Percentiles rank a stretch among this genome's conserved stretches.
Conservation (phyloP, 352 stramenopile species). For the Blastocystis sp. region DNA sequence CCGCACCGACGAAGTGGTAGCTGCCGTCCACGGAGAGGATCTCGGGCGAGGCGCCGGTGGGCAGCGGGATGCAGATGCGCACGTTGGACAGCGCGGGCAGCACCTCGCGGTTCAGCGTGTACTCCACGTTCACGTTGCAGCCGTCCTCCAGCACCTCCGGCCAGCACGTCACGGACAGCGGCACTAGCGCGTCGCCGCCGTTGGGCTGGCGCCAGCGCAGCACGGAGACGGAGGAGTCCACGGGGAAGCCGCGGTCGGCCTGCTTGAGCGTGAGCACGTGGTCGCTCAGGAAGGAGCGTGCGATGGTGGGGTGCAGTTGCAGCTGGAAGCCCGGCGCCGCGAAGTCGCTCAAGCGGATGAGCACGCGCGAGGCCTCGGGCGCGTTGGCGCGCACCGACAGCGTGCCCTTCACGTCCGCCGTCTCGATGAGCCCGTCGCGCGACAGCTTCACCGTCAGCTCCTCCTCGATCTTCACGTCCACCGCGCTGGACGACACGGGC, state of each 20-base stretch:
- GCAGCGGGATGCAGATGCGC: slow-evolving; percentile 59
- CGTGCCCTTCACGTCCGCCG: slow-evolving; percentile 55
- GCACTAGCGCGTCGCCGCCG: slow-evolving; percentile 9
- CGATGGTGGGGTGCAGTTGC: slow-evolving; percentile 46
- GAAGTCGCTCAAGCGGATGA: slow-evolving; percentile 8
- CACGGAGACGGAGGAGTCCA: slow-evolving; percentile 46
- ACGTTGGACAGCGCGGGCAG: not conserved
- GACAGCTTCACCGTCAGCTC: slow-evolving; percentile 52
- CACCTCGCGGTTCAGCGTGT: slow-evolving; percentile 38
- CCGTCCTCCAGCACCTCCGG: slow-evolving; percentile 18
- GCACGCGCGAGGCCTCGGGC: slow-evolving; percentile 1
- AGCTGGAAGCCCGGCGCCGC: slow-evolving; percentile 2
- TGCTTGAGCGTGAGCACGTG: slow-evolving; percentile 50
- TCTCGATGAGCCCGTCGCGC: slow-evolving; percentile 56
- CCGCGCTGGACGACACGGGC: not conserved
- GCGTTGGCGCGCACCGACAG: slow-evolving; percentile 27
- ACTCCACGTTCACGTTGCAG: slow-evolving; percentile 46
- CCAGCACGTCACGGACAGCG: slow-evolving; percentile 56
- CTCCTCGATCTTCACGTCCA: slow-evolving; percentile 45
- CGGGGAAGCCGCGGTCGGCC: slow-evolving; percentile 42
- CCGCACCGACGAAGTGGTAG: slow-evolving; percentile 20
- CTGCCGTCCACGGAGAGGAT: slow-evolving; percentile 6
- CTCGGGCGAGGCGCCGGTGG: slow-evolving; percentile 8
- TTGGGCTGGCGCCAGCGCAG: slow-evolving; percentile 33
- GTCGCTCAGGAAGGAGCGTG: slow-evolving; percentile 33